A percentile compares a stretch with the other conserved stretches of the same genome.
Evolutionary conservation across 83 land plant species (phyloP).

Genomic region (Isoetes engelmannii): DNA sequence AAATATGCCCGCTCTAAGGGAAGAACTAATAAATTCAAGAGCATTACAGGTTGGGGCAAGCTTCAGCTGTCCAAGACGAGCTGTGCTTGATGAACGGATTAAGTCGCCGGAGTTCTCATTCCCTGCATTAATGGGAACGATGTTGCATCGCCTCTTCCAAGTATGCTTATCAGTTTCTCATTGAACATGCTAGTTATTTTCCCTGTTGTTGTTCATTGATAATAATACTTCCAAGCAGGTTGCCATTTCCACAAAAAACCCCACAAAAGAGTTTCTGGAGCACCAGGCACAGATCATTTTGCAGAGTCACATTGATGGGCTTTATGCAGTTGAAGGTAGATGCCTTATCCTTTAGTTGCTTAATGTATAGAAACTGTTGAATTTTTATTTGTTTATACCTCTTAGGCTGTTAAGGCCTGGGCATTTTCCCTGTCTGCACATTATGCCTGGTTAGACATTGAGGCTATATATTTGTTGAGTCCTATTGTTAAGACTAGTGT

Average conservation of each 20-base stretch:
- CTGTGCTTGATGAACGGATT: constrained; percentile 79
- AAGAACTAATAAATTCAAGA: too few species aligned
- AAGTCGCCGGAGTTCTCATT: constrained; percentile 44
- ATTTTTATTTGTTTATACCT: too few species aligned
- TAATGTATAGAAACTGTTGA: too few species aligned
- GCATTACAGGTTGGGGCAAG: constrained; percentile 61
- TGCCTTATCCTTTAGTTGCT: too few species aligned
- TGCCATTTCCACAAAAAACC: constrained; percentile 39
- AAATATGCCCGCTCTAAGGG: too few species aligned
- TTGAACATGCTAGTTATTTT: not conserved
- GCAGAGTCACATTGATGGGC: constrained; percentile 51
- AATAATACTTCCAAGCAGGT: constrained; percentile 38
- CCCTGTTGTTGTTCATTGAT: too few species aligned
- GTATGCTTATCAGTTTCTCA: constrained; percentile 18
- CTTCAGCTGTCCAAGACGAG: constrained; percentile 68
- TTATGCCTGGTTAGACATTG: not conserved
- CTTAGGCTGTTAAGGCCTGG: too few species aligned
- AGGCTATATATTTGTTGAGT: too few species aligned
- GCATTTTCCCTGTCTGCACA: not conserved
- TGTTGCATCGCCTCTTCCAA: constrained; percentile 87
- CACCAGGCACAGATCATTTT: constrained; percentile 44
- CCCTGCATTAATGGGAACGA: constrained; percentile 67
- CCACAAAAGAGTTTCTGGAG: constrained; percentile 41
- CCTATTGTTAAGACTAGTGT: too few species aligned
- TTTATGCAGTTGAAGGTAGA: constrained; percentile 75